These are phyloP conservation scores for Sherardia arvensis DNA, from an alignment of 257 asterid genomes.

Conservation along the genomic window DNA sequence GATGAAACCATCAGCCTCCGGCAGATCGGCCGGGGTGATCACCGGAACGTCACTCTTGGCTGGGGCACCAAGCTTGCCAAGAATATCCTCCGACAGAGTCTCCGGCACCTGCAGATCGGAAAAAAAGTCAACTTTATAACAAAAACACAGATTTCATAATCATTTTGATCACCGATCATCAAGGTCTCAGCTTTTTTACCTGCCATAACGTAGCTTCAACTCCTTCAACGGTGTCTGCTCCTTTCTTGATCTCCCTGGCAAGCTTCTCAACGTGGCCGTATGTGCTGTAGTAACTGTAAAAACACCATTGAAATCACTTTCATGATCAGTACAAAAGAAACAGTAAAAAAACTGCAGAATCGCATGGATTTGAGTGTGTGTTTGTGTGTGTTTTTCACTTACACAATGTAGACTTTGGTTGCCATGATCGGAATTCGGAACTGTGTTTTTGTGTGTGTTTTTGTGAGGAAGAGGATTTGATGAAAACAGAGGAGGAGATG, in stretches of 20 bases:
- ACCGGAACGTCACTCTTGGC: conserved; percentile 33
- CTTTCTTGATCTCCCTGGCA: conserved; percentile 63
- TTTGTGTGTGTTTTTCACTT: conserved; percentile 9
- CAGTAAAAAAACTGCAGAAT: neutral
- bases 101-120: conserved; percentile 35
- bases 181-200: conserved; percentile 19
- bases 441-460: neutral
- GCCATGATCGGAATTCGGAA: conserved; percentile 31
- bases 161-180: neutral
- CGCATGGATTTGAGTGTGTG: neutral
- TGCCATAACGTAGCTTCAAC: conserved; percentile 68
- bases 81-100: conserved; percentile 34
- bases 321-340: neutral
- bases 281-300: conserved; percentile 44
- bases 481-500: neutral
- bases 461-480: neutral
- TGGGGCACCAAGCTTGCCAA: conserved; percentile 36
- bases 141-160: neutral
- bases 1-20: conserved; percentile 41
- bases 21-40: conserved; percentile 29
- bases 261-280: conserved; percentile 67
- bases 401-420: conserved; percentile 54
- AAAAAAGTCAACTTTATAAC: neutral
- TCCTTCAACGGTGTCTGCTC: conserved; percentile 59
- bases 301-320: no score